phyloP scores from a whole-genome alignment of 129 eudicot species.

The Oenanthe sinensis region DNA sequence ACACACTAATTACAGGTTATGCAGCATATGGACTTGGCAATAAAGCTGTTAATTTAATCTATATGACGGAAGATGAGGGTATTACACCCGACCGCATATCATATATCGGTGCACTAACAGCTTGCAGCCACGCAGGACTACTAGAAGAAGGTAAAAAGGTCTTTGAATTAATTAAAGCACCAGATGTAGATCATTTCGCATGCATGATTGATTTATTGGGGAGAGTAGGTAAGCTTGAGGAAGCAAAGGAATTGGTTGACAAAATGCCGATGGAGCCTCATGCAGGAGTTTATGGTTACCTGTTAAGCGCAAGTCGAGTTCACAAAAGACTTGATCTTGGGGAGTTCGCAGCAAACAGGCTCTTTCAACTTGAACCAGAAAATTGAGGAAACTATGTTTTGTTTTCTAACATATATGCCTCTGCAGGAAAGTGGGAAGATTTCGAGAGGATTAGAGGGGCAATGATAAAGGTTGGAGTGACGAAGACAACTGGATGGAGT shows the following conservation, averaged over 20 bases:
- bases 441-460: slow-evolving; percentile 46
- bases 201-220: slow-evolving; percentile 85
- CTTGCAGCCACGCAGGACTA: slow-evolving; percentile 80
- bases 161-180: slow-evolving; percentile 49
- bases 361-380: slow-evolving; percentile 69
- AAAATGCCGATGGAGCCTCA: slow-evolving; percentile 70
- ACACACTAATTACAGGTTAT: slow-evolving; percentile 68
- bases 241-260: slow-evolving; percentile 45
- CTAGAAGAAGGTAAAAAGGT: slow-evolving; percentile 52
- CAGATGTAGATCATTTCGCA: slow-evolving; percentile 72
- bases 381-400: slow-evolving; percentile 70
- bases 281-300: slow-evolving; percentile 78
- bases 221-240: slow-evolving; percentile 70
- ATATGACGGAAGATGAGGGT: slow-evolving; percentile 53
- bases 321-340: slow-evolving; percentile 67
- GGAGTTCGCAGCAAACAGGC: slow-evolving; percentile 63
- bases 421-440: slow-evolving; percentile 58
- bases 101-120: slow-evolving; percentile 60
- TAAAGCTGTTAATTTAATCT: slow-evolving; percentile 43
- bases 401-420: slow-evolving; percentile 79
- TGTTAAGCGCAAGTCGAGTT: slow-evolving; percentile 62
- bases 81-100: slow-evolving; percentile 68
- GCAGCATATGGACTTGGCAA: slow-evolving; percentile 63
- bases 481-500: slow-evolving; percentile 69
- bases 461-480: slow-evolving; percentile 43